Base-by-base conservation (phyloP, 148 eudicot genomes). In the Spergularia bocconei region DNA sequence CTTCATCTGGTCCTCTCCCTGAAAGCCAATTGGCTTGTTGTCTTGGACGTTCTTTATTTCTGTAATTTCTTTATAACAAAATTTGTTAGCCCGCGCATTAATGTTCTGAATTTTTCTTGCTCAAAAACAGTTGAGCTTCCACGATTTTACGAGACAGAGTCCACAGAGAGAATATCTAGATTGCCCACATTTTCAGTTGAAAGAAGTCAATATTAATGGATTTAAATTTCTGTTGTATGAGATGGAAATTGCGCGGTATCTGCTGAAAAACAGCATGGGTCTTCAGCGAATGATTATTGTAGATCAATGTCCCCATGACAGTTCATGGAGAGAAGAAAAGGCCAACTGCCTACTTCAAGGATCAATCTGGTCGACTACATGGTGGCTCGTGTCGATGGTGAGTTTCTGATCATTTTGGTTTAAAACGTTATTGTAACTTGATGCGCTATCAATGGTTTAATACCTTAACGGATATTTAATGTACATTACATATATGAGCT, bases 181-280 rank as follows among this genome's bases (percentile, higher is more conserved):
- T 4, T 5, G 11, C 41, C 58, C 20, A 16, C 72, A 51, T 54
- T 53, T 52, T 6, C 19, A 11, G 20, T 52, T 69, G 72, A 52
- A 69, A 29, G 59, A 69, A 69, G 60, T 69, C 11, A 14, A 51
- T 13, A 21, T 69, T 13, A 41, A 8, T 12, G 39, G 60, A 7
- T 53, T 53, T 50, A 13, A 4, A 7, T 5, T n/a, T 1, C 2
- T 1, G n/a, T 29, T 44, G 20, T 23, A 25, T 13, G 60, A 21
- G 72, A 16, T 29, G 72, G 58, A 69, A 39, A 6, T 69, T 3
- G 72, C 72, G 11, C 60, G 8, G 13, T 69, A 69, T 33, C 52
- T 69, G 19, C 41, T 52, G 5, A 69, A 69, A 69, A 69, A 69
- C 23, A 19, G 41, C 5, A 20, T 69, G 39, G 59, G 12, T 51